Conservation (phyloP, 2,329 filamentous ascomycete species). For the Monilinia fructigena region DNA sequence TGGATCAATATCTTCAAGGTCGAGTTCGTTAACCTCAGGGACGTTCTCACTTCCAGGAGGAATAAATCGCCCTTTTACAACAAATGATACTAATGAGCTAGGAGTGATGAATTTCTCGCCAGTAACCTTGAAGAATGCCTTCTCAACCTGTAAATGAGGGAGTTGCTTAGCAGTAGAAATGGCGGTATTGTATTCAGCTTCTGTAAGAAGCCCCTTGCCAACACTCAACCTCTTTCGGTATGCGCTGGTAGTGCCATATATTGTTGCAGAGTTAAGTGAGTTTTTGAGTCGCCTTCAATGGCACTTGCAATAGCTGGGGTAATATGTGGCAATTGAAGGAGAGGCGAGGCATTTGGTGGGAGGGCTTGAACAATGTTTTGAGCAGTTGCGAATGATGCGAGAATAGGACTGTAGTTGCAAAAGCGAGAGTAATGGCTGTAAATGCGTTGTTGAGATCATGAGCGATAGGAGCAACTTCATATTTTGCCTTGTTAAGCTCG, state of each 20-base stretch:
- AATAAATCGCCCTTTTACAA: conserved; percentile 91
- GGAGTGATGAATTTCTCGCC: conserved; percentile 93
- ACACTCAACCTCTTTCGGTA: conserved; percentile 71
- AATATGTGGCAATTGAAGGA: conserved; percentile 89
- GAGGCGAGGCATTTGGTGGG: conserved; percentile 76
- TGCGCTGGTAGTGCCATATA: conserved; percentile 80
- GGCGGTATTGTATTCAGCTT: conserved; percentile 73
- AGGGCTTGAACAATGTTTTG: conserved; percentile 91
- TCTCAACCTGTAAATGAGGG: conserved; percentile 79
- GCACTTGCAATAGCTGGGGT: conserved; percentile 64
- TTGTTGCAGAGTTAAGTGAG: conserved; percentile 75
- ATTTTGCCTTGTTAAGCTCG: conserved; percentile 79
- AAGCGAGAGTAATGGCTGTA: conserved; percentile 81
- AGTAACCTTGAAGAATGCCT: conserved; percentile 97
- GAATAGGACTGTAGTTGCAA: conserved; percentile 78
- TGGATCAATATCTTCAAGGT: conserved; percentile 87
- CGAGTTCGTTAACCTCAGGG: conserved; percentile 70
- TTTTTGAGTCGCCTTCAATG: conserved; percentile 72
- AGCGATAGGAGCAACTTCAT: conserved; percentile 83
- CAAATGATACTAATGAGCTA: conserved; percentile 86
- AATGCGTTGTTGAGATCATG: conserved; percentile 84
- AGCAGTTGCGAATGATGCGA: conserved; percentile 76
- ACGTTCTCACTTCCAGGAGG: conserved; percentile 78
- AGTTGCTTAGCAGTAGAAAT: conserved; percentile 79
- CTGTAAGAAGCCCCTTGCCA: conserved; percentile 67